Conservation (phyloP, 2,329 filamentous ascomycete genomes). For the Fusarium burgessii region DNA sequence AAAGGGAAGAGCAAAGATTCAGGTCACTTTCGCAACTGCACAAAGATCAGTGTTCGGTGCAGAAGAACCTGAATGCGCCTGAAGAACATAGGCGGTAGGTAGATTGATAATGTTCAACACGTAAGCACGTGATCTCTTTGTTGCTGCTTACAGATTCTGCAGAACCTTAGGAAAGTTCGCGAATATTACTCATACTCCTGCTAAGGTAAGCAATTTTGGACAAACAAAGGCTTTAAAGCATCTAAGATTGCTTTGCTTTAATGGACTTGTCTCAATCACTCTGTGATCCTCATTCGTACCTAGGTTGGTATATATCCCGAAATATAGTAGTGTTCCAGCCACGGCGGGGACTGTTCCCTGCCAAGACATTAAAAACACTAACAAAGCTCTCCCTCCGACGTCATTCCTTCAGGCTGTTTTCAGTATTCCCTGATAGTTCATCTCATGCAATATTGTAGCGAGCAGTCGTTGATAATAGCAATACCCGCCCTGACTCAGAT, state of each 20-base stretch:
- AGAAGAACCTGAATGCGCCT: neutral
- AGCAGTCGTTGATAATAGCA: neutral
- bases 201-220: neutral
- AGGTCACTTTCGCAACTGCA: neutral
- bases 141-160: neutral
- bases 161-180: neutral
- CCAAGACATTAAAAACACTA: slow-evolving; percentile 6
- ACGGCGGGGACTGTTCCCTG: slow-evolving; percentile 6
- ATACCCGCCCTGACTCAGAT: neutral
- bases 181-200: neutral
- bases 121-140: neutral
- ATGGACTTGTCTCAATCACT: neutral
- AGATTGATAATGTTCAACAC: neutral
- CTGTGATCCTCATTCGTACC: neutral
- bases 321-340: slow-evolving; percentile 18
- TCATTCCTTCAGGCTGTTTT: slow-evolving; percentile 5
- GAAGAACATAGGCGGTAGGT: neutral
- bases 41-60: neutral
- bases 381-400: slow-evolving; percentile 15
- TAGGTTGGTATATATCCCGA: neutral
- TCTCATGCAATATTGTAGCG: neutral
- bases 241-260: neutral
- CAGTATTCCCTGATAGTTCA: neutral
- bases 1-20: neutral
- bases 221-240: neutral